A percentile compares a stretch with the other conserved stretches of the same genome.
Evolutionary conservation across 192 early-diverging fungal species (phyloP).

Genomic region (Podila epicladia): DNA sequence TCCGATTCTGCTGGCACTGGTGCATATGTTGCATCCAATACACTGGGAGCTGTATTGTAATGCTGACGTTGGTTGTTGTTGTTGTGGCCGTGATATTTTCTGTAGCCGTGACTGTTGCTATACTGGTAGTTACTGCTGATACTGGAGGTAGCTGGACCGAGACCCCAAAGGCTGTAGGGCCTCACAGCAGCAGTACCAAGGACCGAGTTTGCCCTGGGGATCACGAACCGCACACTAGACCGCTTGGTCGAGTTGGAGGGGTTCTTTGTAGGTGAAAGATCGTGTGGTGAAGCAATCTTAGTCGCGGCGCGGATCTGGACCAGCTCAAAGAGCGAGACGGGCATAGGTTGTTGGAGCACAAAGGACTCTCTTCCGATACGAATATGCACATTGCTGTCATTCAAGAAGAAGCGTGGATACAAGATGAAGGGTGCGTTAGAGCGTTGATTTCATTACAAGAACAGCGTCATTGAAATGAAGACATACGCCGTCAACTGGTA

Average conservation of each 20-base stretch:
- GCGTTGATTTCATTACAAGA: not conserved
- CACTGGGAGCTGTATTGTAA: not conserved
- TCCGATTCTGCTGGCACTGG: too few relatives aligned
- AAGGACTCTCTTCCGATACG: slow-evolving; percentile 30
- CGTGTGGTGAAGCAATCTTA: slow-evolving; percentile 29
- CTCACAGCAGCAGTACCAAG: slow-evolving; percentile 33
- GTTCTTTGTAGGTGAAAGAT: not conserved
- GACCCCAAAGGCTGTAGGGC: slow-evolving; percentile 46
- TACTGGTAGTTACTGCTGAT: slow-evolving; percentile 11
- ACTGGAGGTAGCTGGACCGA: slow-evolving; percentile 18
- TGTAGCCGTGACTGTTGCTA: slow-evolving; percentile 14
- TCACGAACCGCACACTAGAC: slow-evolving; percentile 27
- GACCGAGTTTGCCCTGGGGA: slow-evolving; percentile 40
- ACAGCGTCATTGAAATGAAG: not conserved
- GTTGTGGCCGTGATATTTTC: slow-evolving; percentile 1
- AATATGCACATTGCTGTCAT: slow-evolving; percentile 28
- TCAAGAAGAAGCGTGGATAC: not conserved
- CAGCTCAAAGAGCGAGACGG: slow-evolving; percentile 41
- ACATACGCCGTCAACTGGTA: slow-evolving; percentile 46
- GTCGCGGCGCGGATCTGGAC: slow-evolving; percentile 40
- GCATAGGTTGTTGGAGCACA: slow-evolving; percentile 23
- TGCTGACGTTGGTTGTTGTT: not conserved
- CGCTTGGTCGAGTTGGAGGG: not conserved
- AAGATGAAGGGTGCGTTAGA: not conserved
- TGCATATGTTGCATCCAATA: too few relatives aligned